phyloP scores from a whole-genome alignment of 768 basidiomycete genomes.

The Phylloporus scabripes region DNA sequence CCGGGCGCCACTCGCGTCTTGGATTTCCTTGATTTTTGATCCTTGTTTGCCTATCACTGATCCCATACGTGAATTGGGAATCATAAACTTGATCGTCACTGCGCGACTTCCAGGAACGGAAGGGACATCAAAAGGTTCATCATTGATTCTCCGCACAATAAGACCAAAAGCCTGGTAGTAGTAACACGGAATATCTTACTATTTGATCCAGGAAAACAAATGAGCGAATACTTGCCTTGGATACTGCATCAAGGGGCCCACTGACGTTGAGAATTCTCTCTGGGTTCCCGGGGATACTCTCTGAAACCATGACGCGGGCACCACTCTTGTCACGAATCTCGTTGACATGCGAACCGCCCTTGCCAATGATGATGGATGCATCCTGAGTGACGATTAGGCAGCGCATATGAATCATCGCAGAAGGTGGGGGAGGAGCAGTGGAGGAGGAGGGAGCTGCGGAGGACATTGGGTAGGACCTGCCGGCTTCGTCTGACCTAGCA shows the following conservation, averaged over 20 bases:
- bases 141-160: slow-evolving; percentile 97
- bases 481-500: slow-evolving; percentile 32
- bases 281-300: slow-evolving; percentile 98
- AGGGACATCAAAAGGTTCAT: slow-evolving; percentile 96
- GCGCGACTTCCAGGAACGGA: slow-evolving; percentile 97
- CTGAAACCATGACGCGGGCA: slow-evolving; percentile 94
- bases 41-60: slow-evolving; percentile 98
- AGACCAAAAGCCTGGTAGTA: slow-evolving; percentile 85
- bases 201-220: background rate
- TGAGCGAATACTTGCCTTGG: slow-evolving; percentile 60
- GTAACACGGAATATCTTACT: background rate
- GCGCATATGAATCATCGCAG: slow-evolving; percentile 92
- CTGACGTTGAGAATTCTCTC: slow-evolving; percentile 97
- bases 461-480: slow-evolving; percentile 42
- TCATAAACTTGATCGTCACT: slow-evolving; percentile 99
- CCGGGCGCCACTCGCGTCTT: slow-evolving; percentile 94
- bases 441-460: slow-evolving; percentile 48
- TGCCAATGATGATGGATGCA: slow-evolving; percentile 98
- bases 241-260: slow-evolving; percentile 96
- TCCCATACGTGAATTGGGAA: slow-evolving; percentile 98
- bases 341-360: slow-evolving; percentile 92
- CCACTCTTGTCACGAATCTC: slow-evolving; percentile 98
- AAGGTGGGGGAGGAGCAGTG: slow-evolving; percentile 47
- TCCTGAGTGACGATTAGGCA: slow-evolving; percentile 99
- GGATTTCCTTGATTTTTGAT: slow-evolving; percentile 98